These are phyloP conservation scores for Poronia punctata DNA, from an alignment of 495 filamentous ascomycete genomes.

Conservation along the genomic window DNA sequence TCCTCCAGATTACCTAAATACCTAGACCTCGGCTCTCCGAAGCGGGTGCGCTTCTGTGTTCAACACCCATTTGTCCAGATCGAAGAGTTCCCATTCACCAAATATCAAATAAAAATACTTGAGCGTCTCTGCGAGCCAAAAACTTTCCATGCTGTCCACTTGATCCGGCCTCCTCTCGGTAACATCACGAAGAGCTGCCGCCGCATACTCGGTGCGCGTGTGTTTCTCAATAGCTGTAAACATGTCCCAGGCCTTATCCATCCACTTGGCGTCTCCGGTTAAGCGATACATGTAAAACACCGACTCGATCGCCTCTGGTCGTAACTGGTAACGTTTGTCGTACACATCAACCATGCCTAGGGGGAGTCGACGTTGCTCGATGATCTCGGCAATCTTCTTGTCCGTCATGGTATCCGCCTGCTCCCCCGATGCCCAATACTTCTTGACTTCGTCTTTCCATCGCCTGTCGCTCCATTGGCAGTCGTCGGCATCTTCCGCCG, in stretches of 20 bases:
- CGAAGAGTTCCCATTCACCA: slow-evolving; percentile 60
- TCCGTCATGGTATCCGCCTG: slow-evolving; percentile 23
- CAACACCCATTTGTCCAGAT: slow-evolving; percentile 46
- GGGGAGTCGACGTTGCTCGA: slow-evolving; percentile 41
- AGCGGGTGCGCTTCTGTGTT: slow-evolving; percentile 79
- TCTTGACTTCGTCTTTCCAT: slow-evolving; percentile 25
- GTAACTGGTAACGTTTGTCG: slow-evolving; percentile 60
- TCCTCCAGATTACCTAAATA: too few relatives aligned
- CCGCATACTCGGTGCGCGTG: slow-evolving; percentile 22
- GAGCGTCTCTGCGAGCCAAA: slow-evolving; percentile 62
- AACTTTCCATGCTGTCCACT: slow-evolving; percentile 45
- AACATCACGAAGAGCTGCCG: slow-evolving; percentile 25
- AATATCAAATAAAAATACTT: slow-evolving; percentile 89
- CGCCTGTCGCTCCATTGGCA: slow-evolving; percentile 25
- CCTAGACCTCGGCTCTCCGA: slow-evolving; percentile 36
- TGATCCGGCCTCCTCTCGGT: slow-evolving; percentile 19
- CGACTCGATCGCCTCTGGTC: slow-evolving; percentile 59
- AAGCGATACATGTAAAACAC: slow-evolving; percentile 57
- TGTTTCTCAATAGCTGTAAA: slow-evolving; percentile 34
- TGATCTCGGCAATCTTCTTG: slow-evolving; percentile 31
- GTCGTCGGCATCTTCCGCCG: slow-evolving; percentile 19
- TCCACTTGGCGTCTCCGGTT: slow-evolving; percentile 46
- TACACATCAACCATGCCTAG: slow-evolving; percentile 52
- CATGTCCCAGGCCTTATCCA: slow-evolving; percentile 58
- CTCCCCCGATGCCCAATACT: slow-evolving; percentile 19